Evolutionary conservation across 805 yeast genomes (phyloP).

Genomic region (Metschnikowia bowlesiae): DNA sequence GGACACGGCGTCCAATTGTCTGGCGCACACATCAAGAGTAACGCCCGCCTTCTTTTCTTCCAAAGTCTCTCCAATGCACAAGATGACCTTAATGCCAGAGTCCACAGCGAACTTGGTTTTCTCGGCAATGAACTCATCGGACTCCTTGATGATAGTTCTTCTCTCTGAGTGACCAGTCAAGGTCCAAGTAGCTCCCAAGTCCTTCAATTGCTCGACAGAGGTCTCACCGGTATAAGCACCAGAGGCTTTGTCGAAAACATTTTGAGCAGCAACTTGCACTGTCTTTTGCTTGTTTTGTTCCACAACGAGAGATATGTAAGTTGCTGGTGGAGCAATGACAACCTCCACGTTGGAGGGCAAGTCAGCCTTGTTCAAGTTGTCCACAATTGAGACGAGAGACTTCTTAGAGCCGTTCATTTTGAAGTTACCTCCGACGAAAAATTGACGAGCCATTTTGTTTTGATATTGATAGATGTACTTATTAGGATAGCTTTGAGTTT

Average conservation of each 20-base stretch:
- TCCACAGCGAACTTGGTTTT: slow-evolving; percentile 94
- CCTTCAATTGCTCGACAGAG: slow-evolving; percentile 83
- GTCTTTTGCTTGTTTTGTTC: slow-evolving; percentile 62
- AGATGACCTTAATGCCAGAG: slow-evolving; percentile 82
- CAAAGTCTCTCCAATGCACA: slow-evolving; percentile 96
- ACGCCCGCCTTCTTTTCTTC: slow-evolving; percentile 89
- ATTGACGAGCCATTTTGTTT: slow-evolving; percentile 67
- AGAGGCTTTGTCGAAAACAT: slow-evolving; percentile 77
- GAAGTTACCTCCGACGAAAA: slow-evolving; percentile 99
- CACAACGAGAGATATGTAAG: slow-evolving; percentile 78
- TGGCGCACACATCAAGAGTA: slow-evolving; percentile 81
- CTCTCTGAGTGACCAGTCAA: slow-evolving; percentile 98
- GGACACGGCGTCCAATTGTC: slow-evolving; percentile 87
- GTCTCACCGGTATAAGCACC: slow-evolving; percentile 99
- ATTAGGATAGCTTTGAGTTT: background rate
- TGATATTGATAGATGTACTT: background rate
- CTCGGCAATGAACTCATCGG: slow-evolving; percentile 86
- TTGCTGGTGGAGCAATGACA: slow-evolving; percentile 94
- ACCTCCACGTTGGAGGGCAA: slow-evolving; percentile 82
- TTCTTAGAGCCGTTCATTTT: slow-evolving; percentile 94
- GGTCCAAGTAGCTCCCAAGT: slow-evolving; percentile 91
- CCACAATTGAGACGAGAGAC: slow-evolving; percentile 79
- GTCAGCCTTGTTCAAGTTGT: slow-evolving; percentile 71
- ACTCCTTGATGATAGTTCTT: slow-evolving; percentile 87
- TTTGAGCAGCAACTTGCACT: slow-evolving; percentile 86